These are phyloP conservation scores for Mycena metata DNA, from an alignment of 768 basidiomycete species.

Conservation along the genomic window DNA sequence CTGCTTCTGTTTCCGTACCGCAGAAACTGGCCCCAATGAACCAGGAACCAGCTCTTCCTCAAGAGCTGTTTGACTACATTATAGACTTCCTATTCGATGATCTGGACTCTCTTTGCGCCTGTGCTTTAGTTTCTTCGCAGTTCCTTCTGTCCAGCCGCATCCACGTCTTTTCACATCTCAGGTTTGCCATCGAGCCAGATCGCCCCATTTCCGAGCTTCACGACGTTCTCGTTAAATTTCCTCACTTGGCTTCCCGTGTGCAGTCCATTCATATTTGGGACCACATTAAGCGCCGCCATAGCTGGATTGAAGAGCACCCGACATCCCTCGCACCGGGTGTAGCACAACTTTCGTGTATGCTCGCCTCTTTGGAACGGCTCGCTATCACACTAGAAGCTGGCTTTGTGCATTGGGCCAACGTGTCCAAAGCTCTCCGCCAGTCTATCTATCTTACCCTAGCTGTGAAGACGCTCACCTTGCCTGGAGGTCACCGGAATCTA, in stretches of 20 bases:
- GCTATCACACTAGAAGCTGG: slow-evolving; percentile 21
- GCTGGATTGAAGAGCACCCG: slow-evolving; percentile 19
- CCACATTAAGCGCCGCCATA: slow-evolving; percentile 26
- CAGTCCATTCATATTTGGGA: slow-evolving; percentile 26
- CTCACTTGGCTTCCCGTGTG: slow-evolving; percentile 13
- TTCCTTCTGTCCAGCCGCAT: slow-evolving; percentile 21
- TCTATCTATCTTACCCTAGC: neutral
- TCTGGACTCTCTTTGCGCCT: slow-evolving; percentile 19
- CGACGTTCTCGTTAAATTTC: neutral
- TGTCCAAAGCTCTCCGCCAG: slow-evolving; percentile 5
- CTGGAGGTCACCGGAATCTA: slow-evolving; percentile 29
- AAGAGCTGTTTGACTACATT: slow-evolving; percentile 28
- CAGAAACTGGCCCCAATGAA: neutral
- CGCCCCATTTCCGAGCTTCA: slow-evolving; percentile 13
- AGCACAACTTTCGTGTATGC: slow-evolving; percentile 4
- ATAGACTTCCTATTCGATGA: slow-evolving; percentile 27
- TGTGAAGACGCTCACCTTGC: slow-evolving; percentile 18
- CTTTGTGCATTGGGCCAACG: slow-evolving; percentile 33
- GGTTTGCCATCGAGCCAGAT: slow-evolving; percentile 15
- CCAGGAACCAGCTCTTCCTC: slow-evolving; percentile 15
- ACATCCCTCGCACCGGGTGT: slow-evolving; percentile 1
- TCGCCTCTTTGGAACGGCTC: slow-evolving; percentile 10
- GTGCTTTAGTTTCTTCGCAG: slow-evolving; percentile 27
- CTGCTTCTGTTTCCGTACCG: no score
- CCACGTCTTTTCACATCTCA: slow-evolving; percentile 26